Evolutionary conservation across 352 stramenopile species (phyloP), one percentile per base, ranked within the genome.

Genomic region (Pythium chondricola): DNA sequence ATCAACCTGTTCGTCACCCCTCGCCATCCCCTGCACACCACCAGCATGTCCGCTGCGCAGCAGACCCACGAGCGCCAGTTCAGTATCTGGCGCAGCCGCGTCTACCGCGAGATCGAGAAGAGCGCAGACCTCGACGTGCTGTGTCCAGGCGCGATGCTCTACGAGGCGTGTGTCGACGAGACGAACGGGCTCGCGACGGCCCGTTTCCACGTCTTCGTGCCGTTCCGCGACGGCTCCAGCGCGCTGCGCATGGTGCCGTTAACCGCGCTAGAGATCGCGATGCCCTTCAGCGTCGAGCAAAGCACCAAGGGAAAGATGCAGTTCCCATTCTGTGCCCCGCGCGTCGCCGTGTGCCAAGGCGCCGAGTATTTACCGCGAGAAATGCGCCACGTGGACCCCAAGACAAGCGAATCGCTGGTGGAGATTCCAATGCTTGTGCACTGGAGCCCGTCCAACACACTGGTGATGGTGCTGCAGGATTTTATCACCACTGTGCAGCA

Each of bases 401-500:
- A 26, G 10, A 59, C 43, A 22, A 44, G 60, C 37, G 56, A 59
- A 42, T 74, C 60, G 36, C 18, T 70, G 42, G 52, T 88, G 8
- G 57, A 67, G 20, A 56, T 92, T 17, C 71, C 74, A 2, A 54
- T 74, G 46, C 58, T 89, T n/a, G 44, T 58, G 47, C 67, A 76
- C 27, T 92, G 80, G 80, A 92, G 66, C 26, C 80, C 80, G 31
- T 92, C 80, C 9, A 83, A 82, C 16, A 89, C 80, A 14, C 61
- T 91, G 31, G 51, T 65, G 29, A 87, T 87, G 77, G 39, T 91
- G 9, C 49, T 91, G 18, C 56, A 83, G 29, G 72, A 91, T 50
- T 83, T 91, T 47, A 71, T 84, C 49, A 32, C 51, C 16, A 50
- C 70, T 27, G 71, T 91, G 25, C 80, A 91, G 48, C 65, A 69